Evolutionary conservation across 1,139 yeast species (phyloP).

Genomic region (Scheffersomyces lignicola): DNA sequence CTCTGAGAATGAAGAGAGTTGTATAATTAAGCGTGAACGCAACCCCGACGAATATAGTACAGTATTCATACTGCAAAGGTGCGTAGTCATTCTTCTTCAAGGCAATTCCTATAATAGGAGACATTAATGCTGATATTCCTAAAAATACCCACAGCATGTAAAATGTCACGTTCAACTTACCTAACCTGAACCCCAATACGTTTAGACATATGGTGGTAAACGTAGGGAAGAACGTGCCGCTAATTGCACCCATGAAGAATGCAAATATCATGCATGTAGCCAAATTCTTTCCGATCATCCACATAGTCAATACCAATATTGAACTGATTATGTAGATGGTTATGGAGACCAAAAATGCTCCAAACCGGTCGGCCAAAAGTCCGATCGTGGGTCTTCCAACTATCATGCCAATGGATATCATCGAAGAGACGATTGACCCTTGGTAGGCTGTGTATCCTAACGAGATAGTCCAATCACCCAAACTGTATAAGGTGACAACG

Average conservation of each 20-base stretch:
- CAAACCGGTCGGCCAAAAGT: conserved; percentile 42
- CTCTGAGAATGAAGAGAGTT: neutral
- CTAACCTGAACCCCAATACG: conserved; percentile 34
- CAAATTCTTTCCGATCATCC: conserved; percentile 59
- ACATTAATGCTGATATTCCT: conserved; percentile 38
- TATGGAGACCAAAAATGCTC: conserved; percentile 44
- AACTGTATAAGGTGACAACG: conserved; percentile 38
- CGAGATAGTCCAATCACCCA: conserved; percentile 29
- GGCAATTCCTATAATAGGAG: conserved; percentile 46
- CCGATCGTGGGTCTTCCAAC: conserved; percentile 49
- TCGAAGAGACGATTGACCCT: conserved; percentile 52
- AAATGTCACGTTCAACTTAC: conserved; percentile 40
- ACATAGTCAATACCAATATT: conserved; percentile 49
- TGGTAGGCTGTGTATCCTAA: conserved; percentile 28
- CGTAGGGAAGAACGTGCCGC: conserved; percentile 5
- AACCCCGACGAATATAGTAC: conserved; percentile 48
- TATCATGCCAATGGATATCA: conserved; percentile 43
- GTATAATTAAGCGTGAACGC: conserved; percentile 20
- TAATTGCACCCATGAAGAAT: conserved; percentile 14
- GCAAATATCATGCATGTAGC: conserved; percentile 41
- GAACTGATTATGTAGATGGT: conserved; percentile 37
- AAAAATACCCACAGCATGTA: conserved; percentile 41
- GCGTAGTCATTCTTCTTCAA: conserved; percentile 7
- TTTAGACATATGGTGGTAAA: conserved; percentile 17
- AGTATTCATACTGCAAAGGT: conserved; percentile 41